Evolutionary conservation across 192 early-diverging fungal genomes (phyloP).

Genomic region (Jimgerdemannia flammicorona): DNA sequence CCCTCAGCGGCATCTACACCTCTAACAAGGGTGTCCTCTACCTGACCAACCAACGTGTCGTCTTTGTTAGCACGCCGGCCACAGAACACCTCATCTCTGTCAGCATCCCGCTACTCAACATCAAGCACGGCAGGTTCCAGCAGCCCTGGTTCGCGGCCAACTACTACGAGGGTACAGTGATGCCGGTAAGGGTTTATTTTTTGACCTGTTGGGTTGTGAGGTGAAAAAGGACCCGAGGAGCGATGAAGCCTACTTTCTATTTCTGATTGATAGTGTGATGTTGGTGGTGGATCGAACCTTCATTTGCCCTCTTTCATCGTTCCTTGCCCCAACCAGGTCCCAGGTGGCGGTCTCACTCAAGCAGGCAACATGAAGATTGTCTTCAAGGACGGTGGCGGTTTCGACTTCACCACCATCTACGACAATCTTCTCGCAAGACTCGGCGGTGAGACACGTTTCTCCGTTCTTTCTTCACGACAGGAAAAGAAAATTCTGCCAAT

Average conservation of each 20-base stretch:
- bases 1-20: slow-evolving; percentile 18
- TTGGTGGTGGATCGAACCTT: neutral
- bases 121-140: slow-evolving; percentile 36
- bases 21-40: slow-evolving; percentile 16
- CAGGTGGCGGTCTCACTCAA: slow-evolving; percentile 40
- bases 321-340: slow-evolving; percentile 20
- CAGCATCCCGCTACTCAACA: slow-evolving; percentile 27
- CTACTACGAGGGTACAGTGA: slow-evolving; percentile 32
- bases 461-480: neutral
- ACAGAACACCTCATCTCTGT: slow-evolving; percentile 18
- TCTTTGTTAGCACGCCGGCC: slow-evolving; percentile 20
- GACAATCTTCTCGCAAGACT: slow-evolving; percentile 27
- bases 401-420: slow-evolving; percentile 41
- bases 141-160: slow-evolving; percentile 59
- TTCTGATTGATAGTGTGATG: too few species aligned
- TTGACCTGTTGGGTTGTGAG: neutral
- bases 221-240: too few species aligned
- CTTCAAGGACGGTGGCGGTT: slow-evolving; percentile 55
- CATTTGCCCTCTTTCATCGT: neutral
- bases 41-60: slow-evolving; percentile 31
- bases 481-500: too few species aligned
- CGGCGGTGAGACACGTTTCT: slow-evolving; percentile 16
- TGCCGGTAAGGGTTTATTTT: slow-evolving; percentile 29
- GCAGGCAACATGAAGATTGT: slow-evolving; percentile 37
- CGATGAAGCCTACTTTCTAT: too few species aligned